Percentiles rank a stretch among this genome's conserved stretches.
Evolutionary conservation across 2,329 filamentous ascomycete species (phyloP).

Genomic region (Curvularia spicifera): DNA sequence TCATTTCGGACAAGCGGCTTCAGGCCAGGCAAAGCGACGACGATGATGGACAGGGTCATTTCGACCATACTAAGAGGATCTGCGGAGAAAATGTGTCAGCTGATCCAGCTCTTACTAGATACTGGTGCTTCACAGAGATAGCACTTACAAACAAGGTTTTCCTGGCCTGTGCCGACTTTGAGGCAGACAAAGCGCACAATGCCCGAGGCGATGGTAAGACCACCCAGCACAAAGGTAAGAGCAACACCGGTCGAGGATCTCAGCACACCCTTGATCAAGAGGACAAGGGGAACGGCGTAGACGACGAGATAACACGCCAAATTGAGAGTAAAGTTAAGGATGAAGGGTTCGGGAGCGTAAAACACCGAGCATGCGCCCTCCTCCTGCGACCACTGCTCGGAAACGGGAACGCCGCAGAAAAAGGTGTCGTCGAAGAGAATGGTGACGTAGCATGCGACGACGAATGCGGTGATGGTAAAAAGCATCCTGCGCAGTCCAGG

Average conservation of each 20-base stretch:
- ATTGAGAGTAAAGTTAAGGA: conserved; percentile 35
- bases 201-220: conserved; percentile 26
- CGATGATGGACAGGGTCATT: conserved; percentile 32
- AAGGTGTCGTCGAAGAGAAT: conserved; percentile 34
- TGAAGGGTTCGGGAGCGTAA: conserved; percentile 33
- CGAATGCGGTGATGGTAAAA: conserved; percentile 27
- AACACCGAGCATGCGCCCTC: conserved; percentile 33
- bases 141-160: conserved; percentile 36
- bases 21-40: conserved; percentile 28
- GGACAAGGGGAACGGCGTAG: conserved; percentile 23
- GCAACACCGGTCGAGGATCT: conserved; percentile 19
- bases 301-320: conserved; percentile 30
- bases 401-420: conserved; percentile 29
- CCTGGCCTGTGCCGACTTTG: conserved; percentile 31
- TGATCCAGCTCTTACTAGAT: not conserved
- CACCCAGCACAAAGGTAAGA: conserved; percentile 27
- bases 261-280: conserved; percentile 21
- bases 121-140: fast-evolving
- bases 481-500: conserved; percentile 34
- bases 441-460: conserved; percentile 27
- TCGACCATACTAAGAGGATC: conserved; percentile 33
- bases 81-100: not conserved
- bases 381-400: conserved; percentile 31
- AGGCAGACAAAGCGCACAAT: conserved; percentile 29
- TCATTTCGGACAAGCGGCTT: conserved; percentile 21